Percentiles rank a stretch among this genome's conserved stretches.
These are phyloP conservation scores for Clarireedia hainanense DNA, from an alignment of 2,329 filamentous ascomycete species.

Conservation along the genomic window DNA sequence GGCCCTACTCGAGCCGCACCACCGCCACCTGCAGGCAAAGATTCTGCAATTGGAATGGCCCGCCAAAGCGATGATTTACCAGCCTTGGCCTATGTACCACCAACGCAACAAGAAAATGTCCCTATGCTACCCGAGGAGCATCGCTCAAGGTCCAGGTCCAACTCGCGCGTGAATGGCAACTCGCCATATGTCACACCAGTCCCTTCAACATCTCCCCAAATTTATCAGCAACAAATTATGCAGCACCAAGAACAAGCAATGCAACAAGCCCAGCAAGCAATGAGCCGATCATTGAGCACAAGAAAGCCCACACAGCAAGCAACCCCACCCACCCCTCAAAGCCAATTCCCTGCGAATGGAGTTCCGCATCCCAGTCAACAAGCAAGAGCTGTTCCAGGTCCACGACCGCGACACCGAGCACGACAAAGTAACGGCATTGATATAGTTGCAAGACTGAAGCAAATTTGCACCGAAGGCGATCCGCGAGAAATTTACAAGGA, in stretches of 20 bases:
- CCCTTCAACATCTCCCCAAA: conserved; percentile 25
- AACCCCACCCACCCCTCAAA: conserved; percentile 46
- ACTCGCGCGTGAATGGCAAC: conserved; percentile 52
- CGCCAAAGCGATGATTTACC: conserved; percentile 48
- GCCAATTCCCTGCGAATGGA: conserved; percentile 34
- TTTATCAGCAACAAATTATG: conserved; percentile 55
- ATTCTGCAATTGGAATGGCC: conserved; percentile 56
- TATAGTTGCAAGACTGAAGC: conserved; percentile 72
- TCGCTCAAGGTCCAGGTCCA: conserved; percentile 61
- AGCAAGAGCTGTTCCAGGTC: conserved; percentile 38
- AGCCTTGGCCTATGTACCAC: conserved; percentile 28
- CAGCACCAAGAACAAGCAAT: conserved; percentile 84
- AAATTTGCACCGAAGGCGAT: conserved; percentile 85
- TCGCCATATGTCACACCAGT: conserved; percentile 27
- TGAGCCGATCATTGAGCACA: conserved; percentile 18
- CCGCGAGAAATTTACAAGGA: conserved; percentile 80
- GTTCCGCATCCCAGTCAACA: conserved; percentile 30
- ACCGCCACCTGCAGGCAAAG: conserved; percentile 49
- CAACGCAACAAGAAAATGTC: conserved; percentile 18
- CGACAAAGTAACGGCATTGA: conserved; percentile 77
- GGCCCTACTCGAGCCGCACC: conserved; percentile 55
- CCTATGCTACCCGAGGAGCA: conserved; percentile 58
- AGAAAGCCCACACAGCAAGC: conserved; percentile 36
- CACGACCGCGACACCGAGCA: conserved; percentile 67
- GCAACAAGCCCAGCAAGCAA: conserved; percentile 34